A percentile compares a stretch with the other conserved stretches of the same genome.
Conservation (phyloP, 208 protist genomes). For the Herpetomonas tarakana region DNA sequence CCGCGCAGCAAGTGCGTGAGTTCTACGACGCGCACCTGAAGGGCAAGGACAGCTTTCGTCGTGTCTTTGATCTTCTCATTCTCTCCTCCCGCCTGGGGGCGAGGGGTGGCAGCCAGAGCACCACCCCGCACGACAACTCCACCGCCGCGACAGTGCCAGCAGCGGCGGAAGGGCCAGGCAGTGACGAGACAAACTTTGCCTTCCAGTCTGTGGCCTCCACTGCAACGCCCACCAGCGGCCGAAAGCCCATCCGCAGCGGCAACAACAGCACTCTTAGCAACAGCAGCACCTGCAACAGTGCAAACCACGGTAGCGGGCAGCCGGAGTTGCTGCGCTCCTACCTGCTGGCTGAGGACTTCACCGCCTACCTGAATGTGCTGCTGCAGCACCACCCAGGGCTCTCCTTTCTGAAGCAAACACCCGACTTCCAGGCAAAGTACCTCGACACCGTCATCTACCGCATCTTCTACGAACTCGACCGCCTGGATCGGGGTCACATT, state of each 20-base stretch:
- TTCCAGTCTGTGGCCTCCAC: not conserved
- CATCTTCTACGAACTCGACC: constrained; percentile 95
- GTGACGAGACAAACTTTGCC: constrained; percentile 1
- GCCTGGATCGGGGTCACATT: constrained; percentile 75
- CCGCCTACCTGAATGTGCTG: constrained; percentile 67
- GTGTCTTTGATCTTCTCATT: constrained; percentile 80
- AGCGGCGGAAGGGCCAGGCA: not conserved
- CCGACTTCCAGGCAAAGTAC: constrained; percentile 95
- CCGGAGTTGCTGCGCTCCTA: constrained; percentile 30
- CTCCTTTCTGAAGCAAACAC: constrained; percentile 89
- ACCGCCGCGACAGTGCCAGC: not conserved
- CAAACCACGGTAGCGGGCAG: not conserved
- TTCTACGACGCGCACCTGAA: constrained; percentile 77
- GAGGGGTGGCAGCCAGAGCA: not conserved
- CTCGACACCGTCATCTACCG: constrained; percentile 94
- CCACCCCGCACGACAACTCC: not conserved
- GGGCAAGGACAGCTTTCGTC: constrained; percentile 59
- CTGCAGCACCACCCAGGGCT: constrained; percentile 92
- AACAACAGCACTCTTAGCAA: not conserved
- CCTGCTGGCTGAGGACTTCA: constrained; percentile 76
- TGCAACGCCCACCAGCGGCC: not conserved
- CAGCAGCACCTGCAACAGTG: constrained; percentile 4
- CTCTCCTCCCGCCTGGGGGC: constrained; percentile 38
- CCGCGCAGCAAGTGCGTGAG: constrained; percentile 55
- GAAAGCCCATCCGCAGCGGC: too few relatives aligned